These are phyloP conservation scores for Phaeodactylum tricornutum DNA, from an alignment of 108 stramenopile species.

Conservation along the genomic window DNA sequence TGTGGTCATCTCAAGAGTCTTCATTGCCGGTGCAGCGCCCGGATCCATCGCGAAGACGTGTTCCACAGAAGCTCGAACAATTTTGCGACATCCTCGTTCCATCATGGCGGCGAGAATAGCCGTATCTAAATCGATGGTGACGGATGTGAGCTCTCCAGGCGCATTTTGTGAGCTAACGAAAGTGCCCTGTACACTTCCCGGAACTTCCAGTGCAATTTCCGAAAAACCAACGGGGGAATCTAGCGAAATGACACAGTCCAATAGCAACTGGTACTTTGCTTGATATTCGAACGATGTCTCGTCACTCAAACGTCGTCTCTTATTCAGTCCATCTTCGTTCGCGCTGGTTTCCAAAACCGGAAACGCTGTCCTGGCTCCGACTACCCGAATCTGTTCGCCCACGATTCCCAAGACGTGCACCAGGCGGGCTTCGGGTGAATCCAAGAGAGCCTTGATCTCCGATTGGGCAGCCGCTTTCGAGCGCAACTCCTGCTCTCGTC, in stretches of 20 bases:
- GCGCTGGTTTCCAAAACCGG: slow-evolving; percentile 35
- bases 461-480: slow-evolving; percentile 11
- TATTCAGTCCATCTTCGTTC: slow-evolving; percentile 21
- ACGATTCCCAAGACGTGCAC: slow-evolving; percentile 19
- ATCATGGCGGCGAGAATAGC: slow-evolving; percentile 66
- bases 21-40: neutral
- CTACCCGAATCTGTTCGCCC: slow-evolving; percentile 30
- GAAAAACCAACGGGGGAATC: slow-evolving; percentile 53
- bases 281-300: slow-evolving; percentile 39
- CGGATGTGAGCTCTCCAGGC: slow-evolving; percentile 37
- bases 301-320: slow-evolving; percentile 11
- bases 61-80: slow-evolving; percentile 57
- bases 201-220: slow-evolving; percentile 57
- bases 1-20: neutral
- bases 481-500: slow-evolving; percentile 35
- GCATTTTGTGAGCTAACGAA: slow-evolving; percentile 36
- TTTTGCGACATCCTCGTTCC: slow-evolving; percentile 61
- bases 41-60: slow-evolving; percentile 18
- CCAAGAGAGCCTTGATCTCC: slow-evolving; percentile 12
- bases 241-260: slow-evolving; percentile 29
- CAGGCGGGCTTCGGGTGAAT: slow-evolving; percentile 31
- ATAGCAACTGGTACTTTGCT: slow-evolving; percentile 31
- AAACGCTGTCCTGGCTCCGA: slow-evolving; percentile 55
- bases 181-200: slow-evolving; percentile 62
- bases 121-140: slow-evolving; percentile 59